These are phyloP conservation scores for Berberis vulgaris DNA, from an alignment of 164 flowering plant genomes.

Conservation along the genomic window DNA sequence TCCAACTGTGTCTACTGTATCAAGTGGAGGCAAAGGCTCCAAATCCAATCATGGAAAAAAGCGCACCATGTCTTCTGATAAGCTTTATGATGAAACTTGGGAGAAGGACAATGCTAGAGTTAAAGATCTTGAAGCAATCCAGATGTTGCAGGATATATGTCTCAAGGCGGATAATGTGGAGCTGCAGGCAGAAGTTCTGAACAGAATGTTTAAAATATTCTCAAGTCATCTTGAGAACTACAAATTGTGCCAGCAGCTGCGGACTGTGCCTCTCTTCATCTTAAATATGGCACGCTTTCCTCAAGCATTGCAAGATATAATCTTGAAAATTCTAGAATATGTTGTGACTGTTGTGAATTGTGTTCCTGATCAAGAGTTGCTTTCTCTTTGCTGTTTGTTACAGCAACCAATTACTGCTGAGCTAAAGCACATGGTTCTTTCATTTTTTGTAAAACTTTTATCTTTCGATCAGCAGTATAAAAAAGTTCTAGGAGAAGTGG, in stretches of 20 bases:
- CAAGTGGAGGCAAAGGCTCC: conserved; percentile 36
- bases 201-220: conserved; percentile 91
- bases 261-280: conserved; percentile 92
- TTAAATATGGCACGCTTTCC: conserved; percentile 91
- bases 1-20: conserved; percentile 37
- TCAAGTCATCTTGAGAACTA: conserved; percentile 96
- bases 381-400: conserved; percentile 89
- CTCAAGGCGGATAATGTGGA: conserved; percentile 79
- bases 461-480: conserved; percentile 98
- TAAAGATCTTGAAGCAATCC: conserved; percentile 94
- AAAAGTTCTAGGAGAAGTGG: conserved; percentile 93
- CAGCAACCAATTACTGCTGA: conserved; percentile 87
- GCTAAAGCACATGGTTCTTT: conserved; percentile 74
- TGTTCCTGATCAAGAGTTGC: conserved; percentile 96
- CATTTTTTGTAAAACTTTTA: conserved; percentile 90
- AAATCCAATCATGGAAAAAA: conserved; percentile 42
- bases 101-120: conserved; percentile 69
- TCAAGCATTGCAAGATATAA: conserved; percentile 72
- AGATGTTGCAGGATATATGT: conserved; percentile 91
- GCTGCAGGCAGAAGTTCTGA: conserved; percentile 88
- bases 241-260: conserved; percentile 80
- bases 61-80: conserved; percentile 55
- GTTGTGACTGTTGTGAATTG: conserved; percentile 98
- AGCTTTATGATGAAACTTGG: conserved; percentile 58
- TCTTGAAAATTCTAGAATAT: conserved; percentile 94